Evolutionary conservation across 1,284 basidiomycete species (phyloP), one percentile per base, ranked within the genome.

Genomic region (Leccinum subrobustum): DNA sequence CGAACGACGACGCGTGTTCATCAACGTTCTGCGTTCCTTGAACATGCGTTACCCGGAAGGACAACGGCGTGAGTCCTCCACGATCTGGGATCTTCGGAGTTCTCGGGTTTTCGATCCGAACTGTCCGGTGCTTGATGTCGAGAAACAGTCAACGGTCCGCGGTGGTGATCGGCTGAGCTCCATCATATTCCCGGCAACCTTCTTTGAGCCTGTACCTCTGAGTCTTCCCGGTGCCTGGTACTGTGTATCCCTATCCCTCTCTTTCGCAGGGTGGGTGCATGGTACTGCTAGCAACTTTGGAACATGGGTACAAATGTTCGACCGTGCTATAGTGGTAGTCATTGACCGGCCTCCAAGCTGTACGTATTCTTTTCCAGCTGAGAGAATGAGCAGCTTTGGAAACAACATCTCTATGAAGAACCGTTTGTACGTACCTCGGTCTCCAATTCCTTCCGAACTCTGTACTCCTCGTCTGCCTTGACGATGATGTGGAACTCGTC

Each of bases 401-500:
- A 23, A 60, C 6, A n/a, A 31, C 4, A 8, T 25, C 11, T 48
- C 25, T 20, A 55, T 20, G 18, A 33, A 16, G 16, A 48, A 55
- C 6, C 0, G 42, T 6, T 20, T 39, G 6, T 51, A 39, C 57
- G 29, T 56, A 92, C 92, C 83, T 95, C 92, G 12, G 82, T 71
- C 69, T 95, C 92, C 27, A 95, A 78, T 64, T 91, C 85, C 63
- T 78, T 81, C 58, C 87, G 75, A 6, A 95, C 86, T 44, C 85
- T 78, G 65, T 87, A 90, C 69, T 94, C 88, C 58, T 89, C 84
- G 63, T 94, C 92, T 0, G 88, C 86, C 68, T 89, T 89, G 73
- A 95, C 89, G 52, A 95, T 84, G 1, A 95, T 71, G 74, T 95
- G 92, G 58, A 86, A 85, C 63, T 95, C 92, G 70, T 95, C 93